These are phyloP conservation scores for Verticillium tricorpus DNA, from an alignment of 2,329 filamentous ascomycete species.

Conservation along the genomic window DNA sequence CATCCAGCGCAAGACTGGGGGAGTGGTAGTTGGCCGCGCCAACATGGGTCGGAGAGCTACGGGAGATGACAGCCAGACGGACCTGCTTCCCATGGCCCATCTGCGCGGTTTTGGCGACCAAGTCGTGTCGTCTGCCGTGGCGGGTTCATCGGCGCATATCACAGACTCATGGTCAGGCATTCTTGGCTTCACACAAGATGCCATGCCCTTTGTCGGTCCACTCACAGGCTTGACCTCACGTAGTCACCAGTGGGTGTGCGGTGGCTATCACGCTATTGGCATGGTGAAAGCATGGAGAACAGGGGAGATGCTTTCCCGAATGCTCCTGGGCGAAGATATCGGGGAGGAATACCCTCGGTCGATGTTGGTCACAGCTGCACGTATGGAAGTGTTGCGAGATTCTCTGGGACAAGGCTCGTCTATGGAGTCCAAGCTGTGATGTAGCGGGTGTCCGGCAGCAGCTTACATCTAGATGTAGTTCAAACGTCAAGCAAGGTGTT, in stretches of 20 bases:
- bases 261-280: slow-evolving; percentile 12
- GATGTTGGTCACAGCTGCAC: slow-evolving; percentile 7
- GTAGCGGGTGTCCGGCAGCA: too few relatives aligned
- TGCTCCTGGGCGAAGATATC: slow-evolving; percentile 7
- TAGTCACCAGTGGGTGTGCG: slow-evolving; percentile 12
- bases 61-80: slow-evolving; percentile 9
- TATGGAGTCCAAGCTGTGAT: background rate
- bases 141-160: background rate
- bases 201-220: slow-evolving; percentile 10
- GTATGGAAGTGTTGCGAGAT: background rate
- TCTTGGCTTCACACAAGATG: slow-evolving; percentile 14
- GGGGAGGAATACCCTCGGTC: slow-evolving; percentile 7
- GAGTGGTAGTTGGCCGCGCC: slow-evolving; percentile 13
- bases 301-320: slow-evolving; percentile 1
- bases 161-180: slow-evolving; percentile 14
- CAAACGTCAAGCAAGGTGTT: too few relatives aligned
- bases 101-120: slow-evolving; percentile 7
- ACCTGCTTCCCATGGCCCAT: slow-evolving; percentile 9
- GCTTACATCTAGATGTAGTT: too few relatives aligned
- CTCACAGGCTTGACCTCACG: slow-evolving; percentile 6
- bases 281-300: slow-evolving; percentile 14
- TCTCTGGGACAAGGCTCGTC: background rate
- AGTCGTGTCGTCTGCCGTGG: background rate
- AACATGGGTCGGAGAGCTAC: slow-evolving; percentile 12
- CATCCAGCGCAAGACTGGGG: slow-evolving; percentile 14